Evolutionary conservation across 116 monocot species (phyloP).

Genomic region (Cymodocea nodosa): DNA sequence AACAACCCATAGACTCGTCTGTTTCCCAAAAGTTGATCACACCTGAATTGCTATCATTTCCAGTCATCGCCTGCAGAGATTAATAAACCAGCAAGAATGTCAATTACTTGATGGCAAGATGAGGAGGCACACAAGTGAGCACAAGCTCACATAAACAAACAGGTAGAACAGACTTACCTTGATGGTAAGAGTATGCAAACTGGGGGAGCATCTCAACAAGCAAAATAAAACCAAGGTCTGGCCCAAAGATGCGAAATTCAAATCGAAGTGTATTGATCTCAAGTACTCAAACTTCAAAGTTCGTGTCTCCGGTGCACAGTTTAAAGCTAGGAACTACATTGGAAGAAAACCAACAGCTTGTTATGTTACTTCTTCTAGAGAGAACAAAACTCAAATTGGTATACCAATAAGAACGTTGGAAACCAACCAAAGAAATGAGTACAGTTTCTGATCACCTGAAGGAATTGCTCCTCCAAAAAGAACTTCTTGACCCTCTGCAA

Average conservation of each 20-base stretch:
- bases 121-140: background rate
- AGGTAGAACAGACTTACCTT: background rate
- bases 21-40: constrained; percentile 1
- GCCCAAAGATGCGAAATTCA: background rate
- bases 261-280: background rate
- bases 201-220: background rate
- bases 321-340: background rate
- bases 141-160: background rate
- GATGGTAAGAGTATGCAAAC: background rate
- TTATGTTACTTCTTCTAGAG: too few species aligned
- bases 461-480: background rate
- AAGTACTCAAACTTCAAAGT: background rate
- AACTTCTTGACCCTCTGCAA: background rate
- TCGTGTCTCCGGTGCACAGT: background rate
- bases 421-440: too few species aligned
- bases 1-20: background rate
- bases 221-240: background rate
- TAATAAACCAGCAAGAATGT: too few species aligned
- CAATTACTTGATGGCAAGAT: background rate
- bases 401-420: too few species aligned
- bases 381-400: too few species aligned
- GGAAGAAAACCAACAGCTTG: background rate
- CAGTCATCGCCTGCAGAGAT: background rate
- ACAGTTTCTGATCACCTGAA: background rate
- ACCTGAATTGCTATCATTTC: constrained; percentile 1